Base-by-base conservation (phyloP, 768 basidiomycete genomes). In the Tricholoma sp. region DNA sequence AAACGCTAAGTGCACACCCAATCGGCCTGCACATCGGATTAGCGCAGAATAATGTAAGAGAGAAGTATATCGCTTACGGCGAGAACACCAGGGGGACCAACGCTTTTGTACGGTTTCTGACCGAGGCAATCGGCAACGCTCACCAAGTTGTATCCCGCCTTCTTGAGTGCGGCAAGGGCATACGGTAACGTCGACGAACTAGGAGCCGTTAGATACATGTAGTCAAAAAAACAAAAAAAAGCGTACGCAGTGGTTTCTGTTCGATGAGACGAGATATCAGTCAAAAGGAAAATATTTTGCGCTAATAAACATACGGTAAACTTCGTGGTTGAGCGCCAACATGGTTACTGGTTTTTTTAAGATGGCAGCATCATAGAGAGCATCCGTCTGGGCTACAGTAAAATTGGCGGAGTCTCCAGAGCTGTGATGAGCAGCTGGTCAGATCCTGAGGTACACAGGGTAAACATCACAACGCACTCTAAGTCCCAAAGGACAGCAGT, bases 61-160 rank as follows among this genome's bases (percentile, higher is more conserved):
- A 45, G 9, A 37, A 28, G 18, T 28, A 17, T 8, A 12, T 13
- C 2, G 67, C 74, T 53, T 61, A 76, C 75, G 58, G 72, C 71
- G 34, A 58, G 64, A 6, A 56, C 53, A 11, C 56, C 53, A 0
- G 76, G 72, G 15, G 66, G 57, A 5, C 59, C 67, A 13, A 74
- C 68, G 18, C 61, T 65, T 51, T 71, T 70, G 54, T 79, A 79
- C 0, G 76, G 66, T 15, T 66, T 58, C 54, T 60, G 59, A 2
- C 74, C 77, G 10, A 75, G 66, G 54, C 77, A 80, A 34, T 78
- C 74, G 0, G 77, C 72, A 5, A 79, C 55, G 4, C 72, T 74
- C 13, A 78, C 79, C 12, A 80, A 64, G 15, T 58, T 65, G 66
- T 79, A 79, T 2, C 76, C 77, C 1, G 74, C 75, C 0, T 48